Conservation (phyloP, 139 green algal species). For the Coccomyxa sp. region DNA sequence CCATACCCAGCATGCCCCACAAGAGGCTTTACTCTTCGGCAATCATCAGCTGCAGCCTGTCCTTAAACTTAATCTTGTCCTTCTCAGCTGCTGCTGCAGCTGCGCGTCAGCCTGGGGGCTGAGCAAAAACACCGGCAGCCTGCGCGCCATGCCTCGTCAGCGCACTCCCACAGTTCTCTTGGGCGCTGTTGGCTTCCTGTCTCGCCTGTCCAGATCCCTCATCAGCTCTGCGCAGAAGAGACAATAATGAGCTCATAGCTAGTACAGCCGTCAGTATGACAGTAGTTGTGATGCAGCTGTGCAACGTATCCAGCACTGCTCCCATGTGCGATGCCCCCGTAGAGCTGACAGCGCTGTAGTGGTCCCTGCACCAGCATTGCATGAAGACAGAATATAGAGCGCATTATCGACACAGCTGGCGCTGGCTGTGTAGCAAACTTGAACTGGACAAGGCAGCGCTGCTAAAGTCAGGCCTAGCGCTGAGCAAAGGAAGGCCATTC, state of each 20-base stretch:
- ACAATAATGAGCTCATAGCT: neutral
- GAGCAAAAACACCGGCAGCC: too few relatives aligned
- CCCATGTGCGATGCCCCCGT: too few relatives aligned
- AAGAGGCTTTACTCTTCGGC: neutral
- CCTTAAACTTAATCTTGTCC: neutral
- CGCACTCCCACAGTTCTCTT: too few relatives aligned
- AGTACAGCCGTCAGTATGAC: neutral
- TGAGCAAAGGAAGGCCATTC: neutral
- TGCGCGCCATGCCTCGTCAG: neutral
- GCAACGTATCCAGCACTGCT: neutral
- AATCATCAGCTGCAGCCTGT: neutral
- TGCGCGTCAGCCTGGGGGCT: neutral
- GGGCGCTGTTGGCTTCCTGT: neutral
- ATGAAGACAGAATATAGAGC: too few relatives aligned
- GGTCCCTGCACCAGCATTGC: too few relatives aligned
- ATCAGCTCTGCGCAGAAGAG: neutral
- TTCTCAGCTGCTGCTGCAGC: neutral
- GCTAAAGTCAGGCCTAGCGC: neutral
- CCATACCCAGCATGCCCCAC: neutral
- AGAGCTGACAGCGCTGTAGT: too few relatives aligned
- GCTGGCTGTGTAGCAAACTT: too few relatives aligned
- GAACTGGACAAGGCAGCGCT: too few relatives aligned
- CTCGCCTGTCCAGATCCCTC: neutral
- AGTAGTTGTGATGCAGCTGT: neutral
- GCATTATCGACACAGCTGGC: too few relatives aligned